These are phyloP conservation scores for Coemansia sp. DNA, from an alignment of 192 early-diverging fungal species.

Conservation along the genomic window DNA sequence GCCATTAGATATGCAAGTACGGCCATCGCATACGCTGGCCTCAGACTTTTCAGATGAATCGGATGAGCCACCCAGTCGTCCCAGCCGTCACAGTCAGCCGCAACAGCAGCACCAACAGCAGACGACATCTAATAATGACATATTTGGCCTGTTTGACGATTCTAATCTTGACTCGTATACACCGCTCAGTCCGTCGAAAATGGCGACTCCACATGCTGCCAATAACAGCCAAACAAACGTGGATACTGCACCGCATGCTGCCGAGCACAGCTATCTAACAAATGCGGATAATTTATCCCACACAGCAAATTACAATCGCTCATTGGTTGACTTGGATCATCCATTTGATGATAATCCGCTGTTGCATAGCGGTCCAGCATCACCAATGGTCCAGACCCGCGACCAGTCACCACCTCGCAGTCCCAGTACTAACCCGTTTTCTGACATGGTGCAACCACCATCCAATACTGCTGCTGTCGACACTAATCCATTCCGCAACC, in stretches of 20 bases:
- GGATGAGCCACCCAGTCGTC: too few species aligned
- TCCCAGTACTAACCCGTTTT: slow-evolving; percentile 4
- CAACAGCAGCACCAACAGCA: too few species aligned
- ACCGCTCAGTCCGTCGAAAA: too few species aligned
- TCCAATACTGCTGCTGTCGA: background rate
- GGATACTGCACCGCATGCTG: background rate
- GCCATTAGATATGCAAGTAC: too few species aligned
- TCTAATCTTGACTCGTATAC: too few species aligned
- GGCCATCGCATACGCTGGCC: too few species aligned
- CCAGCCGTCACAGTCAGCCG: too few species aligned
- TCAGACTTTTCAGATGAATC: too few species aligned
- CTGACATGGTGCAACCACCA: background rate
- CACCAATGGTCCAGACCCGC: slow-evolving; percentile 62
- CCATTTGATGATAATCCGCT: slow-evolving; percentile 31
- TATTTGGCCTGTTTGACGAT: too few species aligned
- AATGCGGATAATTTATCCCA: background rate
- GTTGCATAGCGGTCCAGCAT: slow-evolving; percentile 6
- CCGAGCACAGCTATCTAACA: background rate
- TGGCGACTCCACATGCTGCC: too few species aligned
- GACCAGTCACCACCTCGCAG: slow-evolving; percentile 94
- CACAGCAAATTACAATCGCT: background rate
- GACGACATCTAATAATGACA: too few species aligned
- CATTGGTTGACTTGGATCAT: slow-evolving; percentile 15
- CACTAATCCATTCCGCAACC: slow-evolving; percentile 9
- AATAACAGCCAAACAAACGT: background rate